phyloP scores from a whole-genome alignment of 768 basidiomycete genomes.

The Rhizopogon salebrosus region DNA sequence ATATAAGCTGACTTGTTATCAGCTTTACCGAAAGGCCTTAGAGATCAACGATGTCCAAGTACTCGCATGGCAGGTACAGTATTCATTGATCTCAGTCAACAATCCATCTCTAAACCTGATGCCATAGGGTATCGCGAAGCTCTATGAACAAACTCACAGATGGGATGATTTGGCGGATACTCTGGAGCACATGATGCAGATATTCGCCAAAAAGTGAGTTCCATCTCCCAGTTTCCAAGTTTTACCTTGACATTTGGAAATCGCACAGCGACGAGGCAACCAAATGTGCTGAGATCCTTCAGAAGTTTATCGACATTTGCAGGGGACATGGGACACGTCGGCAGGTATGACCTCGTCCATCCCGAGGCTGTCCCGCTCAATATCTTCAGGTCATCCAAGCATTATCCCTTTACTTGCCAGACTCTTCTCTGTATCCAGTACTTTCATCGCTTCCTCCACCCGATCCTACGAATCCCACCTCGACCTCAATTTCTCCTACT shows the following conservation, averaged over 20 bases:
- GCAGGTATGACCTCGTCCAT: slow-evolving; percentile 38
- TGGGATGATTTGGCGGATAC: slow-evolving; percentile 55
- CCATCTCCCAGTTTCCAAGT: not conserved
- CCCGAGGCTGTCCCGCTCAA: not conserved
- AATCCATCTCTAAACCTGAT: slow-evolving; percentile 11
- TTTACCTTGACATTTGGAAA: slow-evolving; percentile 1
- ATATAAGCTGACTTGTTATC: slow-evolving; percentile 14
- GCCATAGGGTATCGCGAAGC: slow-evolving; percentile 61
- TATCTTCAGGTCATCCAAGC: slow-evolving; percentile 54
- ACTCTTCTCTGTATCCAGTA: slow-evolving; percentile 56
- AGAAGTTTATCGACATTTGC: slow-evolving; percentile 65
- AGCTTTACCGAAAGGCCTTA: slow-evolving; percentile 81
- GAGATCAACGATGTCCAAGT: slow-evolving; percentile 59
- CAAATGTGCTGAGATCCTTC: slow-evolving; percentile 78
- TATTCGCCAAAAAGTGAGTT: slow-evolving; percentile 56
- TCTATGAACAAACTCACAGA: slow-evolving; percentile 59
- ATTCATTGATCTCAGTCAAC: slow-evolving; percentile 5
- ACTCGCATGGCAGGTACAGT: slow-evolving; percentile 79
- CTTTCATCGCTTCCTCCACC: slow-evolving; percentile 68
- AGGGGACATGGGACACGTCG: slow-evolving; percentile 53
- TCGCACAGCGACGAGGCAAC: slow-evolving; percentile 57
- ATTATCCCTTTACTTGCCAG: slow-evolving; percentile 68
- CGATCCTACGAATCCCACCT: slow-evolving; percentile 68
- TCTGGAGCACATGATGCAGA: slow-evolving; percentile 50
- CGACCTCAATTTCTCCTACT: slow-evolving; percentile 49